Conservation (phyloP, 768 basidiomycete species). For the Hortiboletus campestris region DNA sequence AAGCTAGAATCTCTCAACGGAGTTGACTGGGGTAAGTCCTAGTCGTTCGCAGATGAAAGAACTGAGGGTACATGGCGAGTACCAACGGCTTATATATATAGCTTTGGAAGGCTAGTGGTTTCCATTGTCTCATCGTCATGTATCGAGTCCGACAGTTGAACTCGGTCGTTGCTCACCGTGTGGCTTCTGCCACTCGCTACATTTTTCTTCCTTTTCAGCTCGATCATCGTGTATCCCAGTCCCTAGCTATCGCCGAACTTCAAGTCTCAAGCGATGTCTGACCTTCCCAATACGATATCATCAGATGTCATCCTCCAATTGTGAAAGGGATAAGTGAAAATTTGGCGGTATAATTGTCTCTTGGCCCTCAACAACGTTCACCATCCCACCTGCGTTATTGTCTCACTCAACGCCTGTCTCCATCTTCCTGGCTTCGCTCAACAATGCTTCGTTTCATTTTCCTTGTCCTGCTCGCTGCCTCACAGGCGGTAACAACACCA, state of each 20-base stretch:
- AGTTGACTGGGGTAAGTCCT: too few species aligned
- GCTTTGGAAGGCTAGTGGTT: too few species aligned
- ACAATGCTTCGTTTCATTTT: conserved; percentile 1
- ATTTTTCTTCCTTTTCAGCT: conserved; percentile 2
- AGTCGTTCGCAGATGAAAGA: too few species aligned
- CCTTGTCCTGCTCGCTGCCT: conserved; percentile 2
- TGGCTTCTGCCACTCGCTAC: too few species aligned
- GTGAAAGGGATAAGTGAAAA: neutral
- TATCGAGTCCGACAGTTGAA: too few species aligned
- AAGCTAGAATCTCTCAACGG: too few species aligned
- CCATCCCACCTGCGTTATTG: neutral
- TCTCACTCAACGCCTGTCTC: neutral
- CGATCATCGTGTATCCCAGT: neutral
- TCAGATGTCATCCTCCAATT: neutral
- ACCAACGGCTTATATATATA: too few species aligned
- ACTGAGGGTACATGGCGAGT: too few species aligned
- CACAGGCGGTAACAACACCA: neutral
- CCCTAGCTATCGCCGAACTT: too few species aligned
- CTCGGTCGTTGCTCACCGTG: too few species aligned
- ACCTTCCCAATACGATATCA: neutral
- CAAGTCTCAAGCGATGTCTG: neutral
- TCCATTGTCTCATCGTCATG: too few species aligned
- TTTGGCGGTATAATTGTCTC: conserved; percentile 13
- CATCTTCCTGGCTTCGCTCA: neutral
- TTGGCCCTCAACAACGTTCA: neutral